Evolutionary conservation across 176 grass and related monocot genomes (phyloP).

Genomic region (Canna indica): DNA sequence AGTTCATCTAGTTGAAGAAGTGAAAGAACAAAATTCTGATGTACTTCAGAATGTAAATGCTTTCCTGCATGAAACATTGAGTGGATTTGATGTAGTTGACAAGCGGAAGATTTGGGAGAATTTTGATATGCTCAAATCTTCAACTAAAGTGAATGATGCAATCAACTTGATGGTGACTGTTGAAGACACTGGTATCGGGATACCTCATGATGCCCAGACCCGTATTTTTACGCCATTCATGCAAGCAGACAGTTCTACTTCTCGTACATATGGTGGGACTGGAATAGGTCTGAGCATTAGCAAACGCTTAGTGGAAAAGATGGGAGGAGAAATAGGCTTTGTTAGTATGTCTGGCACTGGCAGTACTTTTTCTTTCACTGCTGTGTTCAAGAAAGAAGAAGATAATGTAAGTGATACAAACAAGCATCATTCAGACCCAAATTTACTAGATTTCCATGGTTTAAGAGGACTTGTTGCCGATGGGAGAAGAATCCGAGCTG

Average conservation of each 20-base stretch:
- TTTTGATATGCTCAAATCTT: constrained; percentile 33
- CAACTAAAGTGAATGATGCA: constrained; percentile 22
- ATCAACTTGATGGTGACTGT: constrained; percentile 51
- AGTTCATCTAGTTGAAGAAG: constrained; percentile 55
- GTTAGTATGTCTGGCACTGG: constrained; percentile 41
- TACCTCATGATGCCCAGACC: constrained; percentile 45
- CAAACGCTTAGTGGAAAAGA: constrained; percentile 46
- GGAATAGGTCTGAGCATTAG: constrained; percentile 25
- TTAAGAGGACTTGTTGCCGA: constrained; percentile 59
- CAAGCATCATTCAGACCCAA: constrained; percentile 38
- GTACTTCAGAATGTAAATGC: background rate
- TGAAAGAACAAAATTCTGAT: constrained; percentile 19
- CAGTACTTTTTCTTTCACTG: constrained; percentile 77
- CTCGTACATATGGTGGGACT: constrained; percentile 21
- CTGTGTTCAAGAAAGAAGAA: constrained; percentile 32
- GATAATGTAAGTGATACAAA: constrained; percentile 38
- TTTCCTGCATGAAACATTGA: constrained; percentile 36
- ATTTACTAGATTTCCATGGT: constrained; percentile 49
- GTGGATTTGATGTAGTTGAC: constrained; percentile 46
- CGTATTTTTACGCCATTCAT: constrained; percentile 26
- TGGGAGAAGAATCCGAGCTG: constrained; percentile 51
- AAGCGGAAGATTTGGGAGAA: constrained; percentile 33
- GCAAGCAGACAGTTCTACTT: constrained; percentile 22
- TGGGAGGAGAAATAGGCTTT: constrained; percentile 60
- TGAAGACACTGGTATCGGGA: constrained; percentile 73